These are phyloP conservation scores for Mortierella sp. DNA, from an alignment of 371 early-diverging fungal genomes.

Conservation along the genomic window DNA sequence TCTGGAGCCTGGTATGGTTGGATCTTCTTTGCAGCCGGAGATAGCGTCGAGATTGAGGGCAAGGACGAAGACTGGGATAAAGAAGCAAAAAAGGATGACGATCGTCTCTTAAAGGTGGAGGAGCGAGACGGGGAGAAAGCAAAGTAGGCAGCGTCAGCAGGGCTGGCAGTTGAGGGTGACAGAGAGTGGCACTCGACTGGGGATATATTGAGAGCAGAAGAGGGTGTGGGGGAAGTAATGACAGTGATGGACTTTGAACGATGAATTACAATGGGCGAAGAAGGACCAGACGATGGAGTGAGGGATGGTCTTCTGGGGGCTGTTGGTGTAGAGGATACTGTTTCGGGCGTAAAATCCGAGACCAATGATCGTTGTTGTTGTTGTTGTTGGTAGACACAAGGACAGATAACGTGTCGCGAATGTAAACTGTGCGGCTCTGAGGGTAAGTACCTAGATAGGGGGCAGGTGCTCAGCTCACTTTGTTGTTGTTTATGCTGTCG, in stretches of 20 bases:
- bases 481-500: slow-evolving; percentile 2
- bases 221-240: slow-evolving; percentile 16
- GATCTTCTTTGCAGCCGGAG: not conserved
- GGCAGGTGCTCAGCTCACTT: not conserved
- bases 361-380: not conserved
- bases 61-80: slow-evolving; percentile 23
- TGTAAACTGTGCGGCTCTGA: slow-evolving; percentile 16
- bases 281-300: not conserved
- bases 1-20: slow-evolving; percentile 34
- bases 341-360: slow-evolving; percentile 11
- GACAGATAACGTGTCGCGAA: slow-evolving; percentile 22
- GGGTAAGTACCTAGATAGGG: not conserved
- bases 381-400: slow-evolving; percentile 1
- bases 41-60: slow-evolving; percentile 6
- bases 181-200: slow-evolving; percentile 54
- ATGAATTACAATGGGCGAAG: slow-evolving; percentile 29
- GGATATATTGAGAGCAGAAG: slow-evolving; percentile 47
- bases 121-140: slow-evolving; percentile 13
- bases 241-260: slow-evolving; percentile 38
- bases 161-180: slow-evolving; percentile 33
- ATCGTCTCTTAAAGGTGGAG: slow-evolving; percentile 13
- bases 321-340: slow-evolving; percentile 1
- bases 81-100: slow-evolving; percentile 33
- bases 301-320: slow-evolving; percentile 2
- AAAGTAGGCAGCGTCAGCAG: slow-evolving; percentile 38